Base-by-base conservation (phyloP, 2,329 filamentous ascomycete genomes). In the Geosmithia flava region DNA sequence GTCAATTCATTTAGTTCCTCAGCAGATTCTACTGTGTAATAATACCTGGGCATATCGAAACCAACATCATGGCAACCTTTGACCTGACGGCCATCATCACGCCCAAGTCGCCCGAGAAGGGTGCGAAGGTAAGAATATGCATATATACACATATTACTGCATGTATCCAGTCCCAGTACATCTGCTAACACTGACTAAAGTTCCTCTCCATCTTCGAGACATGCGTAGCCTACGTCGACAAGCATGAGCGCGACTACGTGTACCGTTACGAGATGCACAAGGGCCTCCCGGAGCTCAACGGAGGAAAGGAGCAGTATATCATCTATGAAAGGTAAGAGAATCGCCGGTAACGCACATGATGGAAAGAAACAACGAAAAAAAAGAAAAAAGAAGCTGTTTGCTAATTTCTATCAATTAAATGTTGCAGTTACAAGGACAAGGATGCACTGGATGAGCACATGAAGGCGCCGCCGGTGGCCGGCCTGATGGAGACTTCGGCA, bases 61-160 rank as follows among this genome's bases (percentile, higher is more conserved):
- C 33, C 33, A 11, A 47, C 44, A 52, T n/a, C 17, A 55, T 54
- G 52, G 50, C 53, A 16, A 48, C 49, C 41, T 51, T 59, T 30
- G 52, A 57, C 27, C 52, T 58, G 40, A 58, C 56, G 27, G 58
- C 53, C 19, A 48, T 57, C 51, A 51, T 61, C 45, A 59, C 55
- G n/a, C 54, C 56, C 20, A 58, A 58, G 47, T 27, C 33, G 2
- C 51, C 58, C 13, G 57, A 55, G 41, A 58, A 58, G 48, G 47
- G 47, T n/a, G 42, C 53, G 37, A 50, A 53, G 20, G 55, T 54
- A 50, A 49, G 54, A 47, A 44, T 13, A 19, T 4, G 19, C 41
- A 20, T 30, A 30, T 7, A 6, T 7, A 30, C 7, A 30, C 7
- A 30, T 6, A 30, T 30, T 30, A 30, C 11, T 30, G 11, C 29